Evolutionary conservation across 2,329 filamentous ascomycete genomes (phyloP), one percentile per base, ranked within the genome.

Genomic region (Claviceps arundinis): DNA sequence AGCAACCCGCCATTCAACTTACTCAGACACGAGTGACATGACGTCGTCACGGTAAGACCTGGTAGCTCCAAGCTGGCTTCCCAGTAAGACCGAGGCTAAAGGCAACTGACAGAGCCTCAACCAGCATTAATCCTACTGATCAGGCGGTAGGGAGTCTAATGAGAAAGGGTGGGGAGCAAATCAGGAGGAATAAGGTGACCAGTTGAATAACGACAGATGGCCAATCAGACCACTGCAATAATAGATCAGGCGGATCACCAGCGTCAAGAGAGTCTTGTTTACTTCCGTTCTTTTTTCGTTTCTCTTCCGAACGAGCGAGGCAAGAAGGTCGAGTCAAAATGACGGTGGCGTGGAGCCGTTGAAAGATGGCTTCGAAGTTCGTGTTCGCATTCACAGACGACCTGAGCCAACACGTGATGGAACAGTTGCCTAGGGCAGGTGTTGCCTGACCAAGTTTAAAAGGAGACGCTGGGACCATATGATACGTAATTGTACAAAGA

Each of bases 11-110:
- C 46, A 44, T 14, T 37, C 16, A 40, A 71, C 73, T 62, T 60
- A 76, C 73, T 75, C 72, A 57, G 68, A 67, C 55, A 75, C 70
- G 52, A 75, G 63, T 56, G 73, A 73, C 73, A 75, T 74, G 54
- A 53, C 56, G 38, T 26, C 26, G 47, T 44, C n/a, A 49, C 42
- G 45, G 50, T 14, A 26, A 26, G 42, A 13, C 16, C 48, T 47
- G 46, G 46, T 52, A 38, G 53, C 30, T 34, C 30, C 11, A 34
- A 34, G 30, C 53, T 48, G 51, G 52, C 34, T 47, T 44, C 41
- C 38, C 53, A 47, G 50, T 41, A 44, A 44, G 47, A 45, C 50
- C 46, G 34, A 43, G 50, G 45, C 50, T 53, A 51, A 51, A 47
- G 50, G 26, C 52, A 49, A 50, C 26, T 44, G 48, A 48, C 51